Conservation (phyloP, 2,329 filamentous ascomycete species). For the Colletotrichum sp. region DNA sequence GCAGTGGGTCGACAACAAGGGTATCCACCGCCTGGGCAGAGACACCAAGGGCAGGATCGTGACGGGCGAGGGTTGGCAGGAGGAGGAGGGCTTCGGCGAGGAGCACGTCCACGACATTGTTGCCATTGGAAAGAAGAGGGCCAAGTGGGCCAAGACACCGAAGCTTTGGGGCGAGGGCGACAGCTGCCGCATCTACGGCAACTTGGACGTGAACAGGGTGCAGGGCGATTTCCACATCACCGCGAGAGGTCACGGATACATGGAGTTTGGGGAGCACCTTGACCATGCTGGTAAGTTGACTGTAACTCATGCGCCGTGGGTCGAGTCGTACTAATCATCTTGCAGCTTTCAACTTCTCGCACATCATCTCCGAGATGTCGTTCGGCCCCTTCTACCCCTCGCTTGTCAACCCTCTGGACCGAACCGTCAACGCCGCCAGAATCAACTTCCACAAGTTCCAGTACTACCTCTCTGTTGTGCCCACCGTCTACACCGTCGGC, state of each 20-base stretch:
- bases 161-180: slow-evolving; percentile 65
- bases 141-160: slow-evolving; percentile 79
- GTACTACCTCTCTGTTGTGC: slow-evolving; percentile 95
- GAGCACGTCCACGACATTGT: slow-evolving; percentile 94
- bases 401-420: slow-evolving; percentile 91
- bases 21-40: slow-evolving; percentile 64
- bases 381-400: slow-evolving; percentile 97
- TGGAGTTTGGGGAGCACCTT: slow-evolving; percentile 78
- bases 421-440: slow-evolving; percentile 79
- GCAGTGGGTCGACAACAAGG: slow-evolving; percentile 78
- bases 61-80: slow-evolving; percentile 65
- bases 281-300: slow-evolving; percentile 74
- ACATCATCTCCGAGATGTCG: slow-evolving; percentile 93
- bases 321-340: neutral
- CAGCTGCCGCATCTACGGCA: slow-evolving; percentile 89
- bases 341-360: slow-evolving; percentile 95
- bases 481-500: slow-evolving; percentile 84
- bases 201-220: slow-evolving; percentile 91
- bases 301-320: neutral
- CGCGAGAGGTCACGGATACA: slow-evolving; percentile 92
- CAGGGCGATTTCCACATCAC: slow-evolving; percentile 99
- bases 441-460: slow-evolving; percentile 94
- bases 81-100: slow-evolving; percentile 74
- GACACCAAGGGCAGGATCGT: slow-evolving; percentile 60
- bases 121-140: slow-evolving; percentile 66